Evolutionary conservation across 768 basidiomycete genomes (phyloP).

Genomic region (Tremella fuciformis): DNA sequence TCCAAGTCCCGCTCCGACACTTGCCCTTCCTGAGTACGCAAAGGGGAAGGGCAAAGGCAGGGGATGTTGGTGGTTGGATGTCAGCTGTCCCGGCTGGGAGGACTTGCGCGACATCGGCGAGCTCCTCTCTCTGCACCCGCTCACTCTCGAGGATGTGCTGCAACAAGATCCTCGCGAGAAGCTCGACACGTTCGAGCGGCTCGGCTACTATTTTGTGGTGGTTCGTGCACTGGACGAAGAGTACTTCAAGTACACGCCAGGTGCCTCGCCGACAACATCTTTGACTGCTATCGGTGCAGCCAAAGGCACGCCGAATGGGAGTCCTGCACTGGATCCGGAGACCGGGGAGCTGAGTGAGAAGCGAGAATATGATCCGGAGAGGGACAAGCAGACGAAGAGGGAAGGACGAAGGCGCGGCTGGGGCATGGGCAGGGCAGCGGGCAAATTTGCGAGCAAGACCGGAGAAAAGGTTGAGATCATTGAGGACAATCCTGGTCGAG

Average conservation of each 20-base stretch:
- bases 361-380: constrained; percentile 6
- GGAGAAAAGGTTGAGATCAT: constrained; percentile 54
- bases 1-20: constrained; percentile 10
- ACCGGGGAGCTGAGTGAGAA: background rate
- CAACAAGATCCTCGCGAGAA: constrained; percentile 91
- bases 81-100: constrained; percentile 79
- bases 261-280: constrained; percentile 19
- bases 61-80: constrained; percentile 81
- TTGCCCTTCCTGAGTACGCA: constrained; percentile 1
- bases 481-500: constrained; percentile 55
- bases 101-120: constrained; percentile 83
- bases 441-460: constrained; percentile 25
- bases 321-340: constrained; percentile 1
- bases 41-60: constrained; percentile 17
- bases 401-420: constrained; percentile 36
- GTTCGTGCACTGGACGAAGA: constrained; percentile 73
- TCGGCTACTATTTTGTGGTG: constrained; percentile 89
- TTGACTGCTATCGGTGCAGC: constrained; percentile 2
- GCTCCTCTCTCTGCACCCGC: constrained; percentile 82
- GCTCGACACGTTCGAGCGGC: constrained; percentile 75
- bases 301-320: constrained; percentile 7
- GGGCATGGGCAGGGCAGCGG: constrained; percentile 39
- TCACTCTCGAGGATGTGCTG: constrained; percentile 89
- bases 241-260: constrained; percentile 54
- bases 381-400: constrained; percentile 20